Conservation (phyloP, 2,329 filamentous ascomycete genomes). For the Metarhizium guizhouense region DNA sequence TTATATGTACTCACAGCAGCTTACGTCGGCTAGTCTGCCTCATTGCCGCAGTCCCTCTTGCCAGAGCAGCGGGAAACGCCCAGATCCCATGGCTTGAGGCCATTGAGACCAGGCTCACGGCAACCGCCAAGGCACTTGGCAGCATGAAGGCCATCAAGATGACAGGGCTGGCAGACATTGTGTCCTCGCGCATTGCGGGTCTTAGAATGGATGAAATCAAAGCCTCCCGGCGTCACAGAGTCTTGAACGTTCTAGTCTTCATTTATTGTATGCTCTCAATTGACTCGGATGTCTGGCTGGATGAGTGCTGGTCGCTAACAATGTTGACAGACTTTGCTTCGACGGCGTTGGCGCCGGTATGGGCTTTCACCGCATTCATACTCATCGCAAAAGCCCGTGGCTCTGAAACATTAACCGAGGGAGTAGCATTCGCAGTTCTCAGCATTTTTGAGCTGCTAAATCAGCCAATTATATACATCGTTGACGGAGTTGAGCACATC, state of each 20-base stretch:
- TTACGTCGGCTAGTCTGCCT: slow-evolving; percentile 4
- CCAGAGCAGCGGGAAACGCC: slow-evolving; percentile 11
- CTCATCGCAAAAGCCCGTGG: slow-evolving; percentile 7
- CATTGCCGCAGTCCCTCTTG: slow-evolving; percentile 11
- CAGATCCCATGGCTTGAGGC: slow-evolving; percentile 17
- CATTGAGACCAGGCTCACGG: slow-evolving; percentile 12
- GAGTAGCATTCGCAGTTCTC: slow-evolving; percentile 11
- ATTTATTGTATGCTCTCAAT: neutral
- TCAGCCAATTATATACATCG: slow-evolving; percentile 10
- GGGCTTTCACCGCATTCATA: slow-evolving; percentile 9
- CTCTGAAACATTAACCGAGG: slow-evolving; percentile 8
- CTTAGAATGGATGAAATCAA: slow-evolving; percentile 27
- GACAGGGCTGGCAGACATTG: slow-evolving; percentile 1
- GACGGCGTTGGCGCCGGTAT: slow-evolving; percentile 11
- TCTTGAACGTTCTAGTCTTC: slow-evolving; percentile 4
- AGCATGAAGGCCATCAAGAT: neutral
- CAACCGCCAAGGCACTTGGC: neutral
- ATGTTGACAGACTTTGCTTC: slow-evolving; percentile 8
- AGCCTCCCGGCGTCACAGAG: slow-evolving; percentile 17
- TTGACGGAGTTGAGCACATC: slow-evolving; percentile 11
- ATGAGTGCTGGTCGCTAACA: neutral
- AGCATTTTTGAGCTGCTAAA: slow-evolving; percentile 11
- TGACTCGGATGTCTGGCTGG: too few relatives aligned
- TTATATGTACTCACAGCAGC: neutral
- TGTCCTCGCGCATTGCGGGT: slow-evolving; percentile 20